Evolutionary conservation across 345 rosid species (phyloP).

Genomic region (Syzygium jambos): DNA sequence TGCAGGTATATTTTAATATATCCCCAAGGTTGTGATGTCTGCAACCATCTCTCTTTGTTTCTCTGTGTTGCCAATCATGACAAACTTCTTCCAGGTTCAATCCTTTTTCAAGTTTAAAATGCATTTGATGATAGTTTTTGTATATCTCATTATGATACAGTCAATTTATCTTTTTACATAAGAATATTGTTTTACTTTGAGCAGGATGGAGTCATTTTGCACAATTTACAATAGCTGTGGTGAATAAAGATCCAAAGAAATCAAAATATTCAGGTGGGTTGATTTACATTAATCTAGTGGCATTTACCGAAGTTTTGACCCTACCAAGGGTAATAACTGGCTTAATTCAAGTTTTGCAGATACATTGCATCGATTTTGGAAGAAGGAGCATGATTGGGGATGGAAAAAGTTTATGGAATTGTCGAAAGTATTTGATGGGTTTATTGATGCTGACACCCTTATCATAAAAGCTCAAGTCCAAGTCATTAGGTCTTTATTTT

Average conservation of each 20-base stretch:
- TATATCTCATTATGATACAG: not conserved
- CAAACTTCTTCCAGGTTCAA: slow-evolving; percentile 89
- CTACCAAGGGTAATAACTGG: not conserved
- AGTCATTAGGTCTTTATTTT: slow-evolving; percentile 61
- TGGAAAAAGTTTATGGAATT: slow-evolving; percentile 96
- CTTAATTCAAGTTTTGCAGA: slow-evolving; percentile 35
- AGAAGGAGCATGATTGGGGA: slow-evolving; percentile 97
- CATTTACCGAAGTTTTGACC: not conserved
- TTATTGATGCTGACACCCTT: slow-evolving; percentile 73
- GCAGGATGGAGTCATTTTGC: slow-evolving; percentile 98
- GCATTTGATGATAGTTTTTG: not conserved
- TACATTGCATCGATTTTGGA: slow-evolving; percentile 83
- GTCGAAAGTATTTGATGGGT: slow-evolving; percentile 75
- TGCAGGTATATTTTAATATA: slow-evolving; percentile 83
- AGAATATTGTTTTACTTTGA: slow-evolving; percentile 3
- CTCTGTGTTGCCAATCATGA: slow-evolving; percentile 90
- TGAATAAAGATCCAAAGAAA: slow-evolving; percentile 82
- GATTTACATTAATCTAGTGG: slow-evolving; percentile 3
- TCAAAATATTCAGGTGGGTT: slow-evolving; percentile 80
- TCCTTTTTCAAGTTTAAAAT: not conserved
- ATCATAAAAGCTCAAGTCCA: slow-evolving; percentile 94
- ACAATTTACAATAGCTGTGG: slow-evolving; percentile 89
- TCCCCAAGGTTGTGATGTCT: slow-evolving; percentile 89
- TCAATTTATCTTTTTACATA: not conserved
- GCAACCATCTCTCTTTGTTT: slow-evolving; percentile 86